Conservation (phyloP, 495 filamentous ascomycete species). For the Penicillium tannophilum region DNA sequence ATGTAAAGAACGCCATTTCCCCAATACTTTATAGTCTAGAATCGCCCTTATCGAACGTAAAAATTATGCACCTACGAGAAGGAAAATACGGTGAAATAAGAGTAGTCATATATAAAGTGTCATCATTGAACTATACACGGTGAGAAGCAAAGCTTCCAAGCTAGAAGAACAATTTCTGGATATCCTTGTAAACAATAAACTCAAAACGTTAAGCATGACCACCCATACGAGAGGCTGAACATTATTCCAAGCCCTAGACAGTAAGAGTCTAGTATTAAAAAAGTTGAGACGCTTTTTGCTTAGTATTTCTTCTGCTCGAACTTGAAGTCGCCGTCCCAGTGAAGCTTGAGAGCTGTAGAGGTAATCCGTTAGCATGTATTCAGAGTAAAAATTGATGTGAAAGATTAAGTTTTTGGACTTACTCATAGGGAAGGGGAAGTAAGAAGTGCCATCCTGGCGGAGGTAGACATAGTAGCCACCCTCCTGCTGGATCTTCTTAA, state of each 20-base stretch:
- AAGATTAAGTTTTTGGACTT: constrained; percentile 30
- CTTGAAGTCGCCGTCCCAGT: constrained; percentile 32
- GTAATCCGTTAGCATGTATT: constrained; percentile 5
- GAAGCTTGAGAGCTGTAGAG: constrained; percentile 31
- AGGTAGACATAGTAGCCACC: constrained; percentile 70
- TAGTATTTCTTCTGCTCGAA: constrained; percentile 20
- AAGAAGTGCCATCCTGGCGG: constrained; percentile 70
- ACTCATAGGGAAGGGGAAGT: constrained; percentile 74
- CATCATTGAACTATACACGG: constrained; percentile 17
- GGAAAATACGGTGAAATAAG: too few relatives aligned
- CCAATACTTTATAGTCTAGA: neutral
- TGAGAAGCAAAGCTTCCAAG: constrained; percentile 8
- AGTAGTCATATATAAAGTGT: neutral
- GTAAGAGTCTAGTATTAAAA: constrained; percentile 1
- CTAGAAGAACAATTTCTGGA: constrained; percentile 23
- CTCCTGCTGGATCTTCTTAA: constrained; percentile 68
- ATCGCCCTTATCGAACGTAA: too few relatives aligned
- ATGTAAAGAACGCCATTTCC: too few relatives aligned
- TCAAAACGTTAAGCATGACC: constrained; percentile 21
- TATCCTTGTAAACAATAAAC: constrained; percentile 23
- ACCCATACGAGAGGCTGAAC: constrained; percentile 8
- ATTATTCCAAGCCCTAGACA: constrained; percentile 11
- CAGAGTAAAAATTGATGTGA: neutral
- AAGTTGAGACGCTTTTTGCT: neutral
- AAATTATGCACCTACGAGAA: too few relatives aligned